Evolutionary conservation across 371 early-diverging fungal genomes (phyloP).

Genomic region (Mycotypha africana): DNA sequence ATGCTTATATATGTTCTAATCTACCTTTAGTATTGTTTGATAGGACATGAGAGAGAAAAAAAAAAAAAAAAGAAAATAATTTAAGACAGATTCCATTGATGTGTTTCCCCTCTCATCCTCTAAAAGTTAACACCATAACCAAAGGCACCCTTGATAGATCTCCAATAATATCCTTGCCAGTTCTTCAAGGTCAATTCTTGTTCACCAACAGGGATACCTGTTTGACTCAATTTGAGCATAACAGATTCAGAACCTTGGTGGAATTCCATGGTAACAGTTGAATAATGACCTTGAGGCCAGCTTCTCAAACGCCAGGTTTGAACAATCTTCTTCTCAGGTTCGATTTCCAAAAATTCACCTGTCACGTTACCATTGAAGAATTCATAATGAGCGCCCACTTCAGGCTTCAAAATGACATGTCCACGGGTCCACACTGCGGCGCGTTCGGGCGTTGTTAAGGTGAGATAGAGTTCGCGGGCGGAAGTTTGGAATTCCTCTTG

Average conservation of each 20-base stretch:
- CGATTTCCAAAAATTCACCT: slow-evolving; percentile 72
- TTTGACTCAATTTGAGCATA: slow-evolving; percentile 71
- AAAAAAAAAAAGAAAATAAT: too few relatives aligned
- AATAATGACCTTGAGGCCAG: slow-evolving; percentile 87
- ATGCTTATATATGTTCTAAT: too few relatives aligned
- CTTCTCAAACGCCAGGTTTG: slow-evolving; percentile 80
- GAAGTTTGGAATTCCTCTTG: slow-evolving; percentile 83
- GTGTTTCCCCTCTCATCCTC: too few relatives aligned
- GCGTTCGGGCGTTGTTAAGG: slow-evolving; percentile 69
- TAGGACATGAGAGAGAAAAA: too few relatives aligned
- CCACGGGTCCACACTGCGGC: slow-evolving; percentile 82
- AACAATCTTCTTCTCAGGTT: slow-evolving; percentile 74
- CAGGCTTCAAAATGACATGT: slow-evolving; percentile 45
- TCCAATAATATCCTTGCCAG: slow-evolving; percentile 93
- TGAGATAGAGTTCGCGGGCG: slow-evolving; percentile 79
- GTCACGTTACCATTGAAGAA: slow-evolving; percentile 88
- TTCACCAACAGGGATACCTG: slow-evolving; percentile 86
- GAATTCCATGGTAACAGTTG: slow-evolving; percentile 73
- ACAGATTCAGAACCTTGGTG: slow-evolving; percentile 70
- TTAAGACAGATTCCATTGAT: too few relatives aligned
- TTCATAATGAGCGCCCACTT: slow-evolving; percentile 60
- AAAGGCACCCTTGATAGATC: slow-evolving; percentile 87
- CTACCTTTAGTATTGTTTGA: too few relatives aligned
- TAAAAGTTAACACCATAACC: slow-evolving; percentile 60
- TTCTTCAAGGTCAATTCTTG: slow-evolving; percentile 78